These are phyloP conservation scores for Camillea tinctor DNA, from an alignment of 2,329 filamentous ascomycete species.

Conservation along the genomic window DNA sequence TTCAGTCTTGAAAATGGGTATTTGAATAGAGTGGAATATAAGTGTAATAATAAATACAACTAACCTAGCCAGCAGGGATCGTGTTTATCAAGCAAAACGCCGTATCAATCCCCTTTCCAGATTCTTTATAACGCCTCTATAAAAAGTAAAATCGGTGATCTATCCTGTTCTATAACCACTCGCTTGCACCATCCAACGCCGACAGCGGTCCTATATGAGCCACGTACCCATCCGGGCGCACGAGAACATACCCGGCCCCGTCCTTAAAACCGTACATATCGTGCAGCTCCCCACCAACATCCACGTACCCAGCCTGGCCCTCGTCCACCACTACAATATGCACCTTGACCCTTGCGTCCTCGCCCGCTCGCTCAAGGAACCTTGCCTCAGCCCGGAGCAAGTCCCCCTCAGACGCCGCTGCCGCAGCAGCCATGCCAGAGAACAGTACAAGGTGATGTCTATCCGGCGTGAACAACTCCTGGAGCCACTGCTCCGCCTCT, in stretches of 20 bases:
- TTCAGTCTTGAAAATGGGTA: no score
- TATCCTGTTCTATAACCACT: conserved; percentile 10
- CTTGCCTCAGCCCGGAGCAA: conserved; percentile 17
- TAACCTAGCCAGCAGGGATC: no score
- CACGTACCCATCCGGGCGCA: conserved; percentile 30
- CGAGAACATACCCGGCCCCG: conserved; percentile 25
- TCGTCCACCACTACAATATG: conserved; percentile 20
- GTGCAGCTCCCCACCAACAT: conserved; percentile 24
- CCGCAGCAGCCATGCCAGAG: conserved; percentile 21
- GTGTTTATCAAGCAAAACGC: no score
- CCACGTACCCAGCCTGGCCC: conserved; percentile 16
- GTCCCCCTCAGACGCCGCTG: conserved; percentile 14
- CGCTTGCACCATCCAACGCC: conserved; percentile 13
- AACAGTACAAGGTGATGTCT: conserved; percentile 29
- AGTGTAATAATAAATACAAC: no score
- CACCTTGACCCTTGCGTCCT: conserved; percentile 13
- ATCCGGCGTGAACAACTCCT: conserved; percentile 19
- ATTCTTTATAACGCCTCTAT: no score
- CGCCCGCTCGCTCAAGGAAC: conserved; percentile 9
- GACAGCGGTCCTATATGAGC: conserved; percentile 27
- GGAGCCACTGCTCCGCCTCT: conserved; percentile 21
- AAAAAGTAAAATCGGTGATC: not conserved
- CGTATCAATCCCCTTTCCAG: not conserved
- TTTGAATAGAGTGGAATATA: no score
- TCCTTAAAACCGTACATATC: conserved; percentile 21